Evolutionary conservation across 73 alveolate species (phyloP), one percentile per base, ranked within the genome.

Genomic region (Tetrahymena borealis): DNA sequence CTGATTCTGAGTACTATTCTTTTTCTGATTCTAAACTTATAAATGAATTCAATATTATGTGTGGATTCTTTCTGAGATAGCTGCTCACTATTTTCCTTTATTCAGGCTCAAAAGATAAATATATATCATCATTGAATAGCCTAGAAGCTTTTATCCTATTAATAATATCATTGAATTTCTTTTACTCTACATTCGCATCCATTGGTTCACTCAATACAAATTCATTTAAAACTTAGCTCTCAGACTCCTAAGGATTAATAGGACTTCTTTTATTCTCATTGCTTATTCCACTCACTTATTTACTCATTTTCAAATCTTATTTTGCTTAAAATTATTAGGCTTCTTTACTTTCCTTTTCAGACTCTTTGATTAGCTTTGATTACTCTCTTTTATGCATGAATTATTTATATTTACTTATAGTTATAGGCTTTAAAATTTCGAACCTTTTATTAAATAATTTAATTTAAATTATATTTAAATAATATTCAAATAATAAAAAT

Each of bases 1-100:
- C 93, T 37, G 93, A 85, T 93, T 93, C 91, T 4, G 91, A 39
- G 41, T 93, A 93, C 40, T 60, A 79, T 15, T 93, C 95, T 33
- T 93, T 93, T 39, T 85, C 43, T 10, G 95, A 39, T 31, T 93
- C 95, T 18, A 38, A 24, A 4, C 39, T 79, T 16, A 93, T 90
- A 77, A 33, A 93, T 18, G 33, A 11, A 85, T 93, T 93, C 11
- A 79, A 32, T 15, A 39, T 24, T 24, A 39, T 42, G 78, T 37
- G 79, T 39, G 31, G 4, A 32, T 38, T 79, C 11, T n/a, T 60
- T 20, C 28, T 32, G 10, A 60, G 85, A n/a, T 60, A 60, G 10
- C 38, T 13, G 13, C 31, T 60, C 28, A 60, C 28, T 24, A 60
- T 60, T 16, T 60, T 60, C 28, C 28, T 5, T 16, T 60, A 15